phyloP scores from a whole-genome alignment of 805 yeast species.

The Nakazawaea populi region DNA sequence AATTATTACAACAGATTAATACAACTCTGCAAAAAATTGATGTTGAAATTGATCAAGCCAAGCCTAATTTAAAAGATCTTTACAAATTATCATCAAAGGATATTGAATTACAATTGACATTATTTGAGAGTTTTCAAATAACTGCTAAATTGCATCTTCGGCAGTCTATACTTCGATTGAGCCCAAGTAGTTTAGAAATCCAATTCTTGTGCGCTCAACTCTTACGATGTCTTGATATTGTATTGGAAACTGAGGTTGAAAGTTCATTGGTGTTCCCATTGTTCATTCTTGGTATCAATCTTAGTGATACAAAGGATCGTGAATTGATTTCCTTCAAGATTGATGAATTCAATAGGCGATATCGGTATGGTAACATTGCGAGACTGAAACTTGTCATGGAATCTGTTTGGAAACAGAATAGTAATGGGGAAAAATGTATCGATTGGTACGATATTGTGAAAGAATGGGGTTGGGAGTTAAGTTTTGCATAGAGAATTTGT shows the following conservation, averaged over 20 bases:
- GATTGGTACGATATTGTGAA: constrained; percentile 72
- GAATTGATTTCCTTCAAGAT: constrained; percentile 45
- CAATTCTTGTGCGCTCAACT: constrained; percentile 53
- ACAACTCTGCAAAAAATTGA: constrained; percentile 36
- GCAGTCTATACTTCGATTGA: constrained; percentile 56
- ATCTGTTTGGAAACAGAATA: constrained; percentile 41
- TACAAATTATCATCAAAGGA: constrained; percentile 33
- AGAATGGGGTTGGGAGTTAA: constrained; percentile 69
- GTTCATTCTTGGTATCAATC: constrained; percentile 71
- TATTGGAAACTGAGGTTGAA: constrained; percentile 63
- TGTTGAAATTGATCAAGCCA: constrained; percentile 37
- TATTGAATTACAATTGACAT: constrained; percentile 57
- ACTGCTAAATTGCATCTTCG: constrained; percentile 63
- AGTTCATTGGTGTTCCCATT: constrained; percentile 71
- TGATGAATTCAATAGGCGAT: constrained; percentile 51
- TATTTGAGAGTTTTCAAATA: constrained; percentile 67
- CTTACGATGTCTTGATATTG: constrained; percentile 49
- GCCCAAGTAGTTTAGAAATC: constrained; percentile 58
- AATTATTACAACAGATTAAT: constrained; percentile 30
- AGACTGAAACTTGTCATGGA: constrained; percentile 39
- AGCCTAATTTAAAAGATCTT: constrained; percentile 48
- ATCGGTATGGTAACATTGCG: constrained; percentile 58
- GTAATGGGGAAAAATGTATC: constrained; percentile 51
- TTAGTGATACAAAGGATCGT: constrained; percentile 48
- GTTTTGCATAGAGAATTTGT: constrained; percentile 49